Percentiles rank a stretch among this genome's conserved stretches.
These are phyloP conservation scores for Lolium multiflorum DNA, from an alignment of 176 grass and related monocot genomes.

Conservation along the genomic window DNA sequence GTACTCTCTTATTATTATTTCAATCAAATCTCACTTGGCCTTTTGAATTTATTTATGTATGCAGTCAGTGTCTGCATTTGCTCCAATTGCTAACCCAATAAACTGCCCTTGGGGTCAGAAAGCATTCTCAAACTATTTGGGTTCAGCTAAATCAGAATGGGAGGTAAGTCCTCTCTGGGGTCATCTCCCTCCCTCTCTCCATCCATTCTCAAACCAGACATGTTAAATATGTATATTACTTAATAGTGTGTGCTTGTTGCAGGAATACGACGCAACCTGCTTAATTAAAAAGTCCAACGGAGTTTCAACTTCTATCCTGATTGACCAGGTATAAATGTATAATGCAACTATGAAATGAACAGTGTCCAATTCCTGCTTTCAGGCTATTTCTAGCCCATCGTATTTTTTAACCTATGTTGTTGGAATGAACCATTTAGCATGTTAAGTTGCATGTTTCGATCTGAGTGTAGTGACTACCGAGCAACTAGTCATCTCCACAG, in stretches of 20 bases:
- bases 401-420: background rate
- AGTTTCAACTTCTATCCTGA: conserved; percentile 78
- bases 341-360: background rate
- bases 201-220: background rate
- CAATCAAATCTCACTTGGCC: background rate
- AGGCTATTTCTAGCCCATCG: conserved; percentile 3
- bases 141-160: conserved; percentile 76
- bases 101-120: conserved; percentile 96
- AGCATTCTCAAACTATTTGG: conserved; percentile 98
- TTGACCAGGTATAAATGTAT: conserved; percentile 96
- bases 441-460: background rate
- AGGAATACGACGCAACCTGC: conserved; percentile 89
- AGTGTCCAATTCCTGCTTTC: background rate
- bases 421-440: background rate
- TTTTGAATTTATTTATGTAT: conserved; percentile 32
- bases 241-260: conserved; percentile 35
- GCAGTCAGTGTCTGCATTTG: conserved; percentile 90
- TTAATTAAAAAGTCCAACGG: conserved; percentile 69
- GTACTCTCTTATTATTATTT: background rate
- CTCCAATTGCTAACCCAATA: conserved; percentile 83
- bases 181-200: background rate
- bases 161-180: conserved; percentile 53
- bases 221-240: background rate
- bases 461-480: background rate
- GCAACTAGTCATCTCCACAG: background rate